These are phyloP conservation scores for Eucommia ulmoides DNA, from an alignment of 257 asterid genomes.

Conservation along the genomic window DNA sequence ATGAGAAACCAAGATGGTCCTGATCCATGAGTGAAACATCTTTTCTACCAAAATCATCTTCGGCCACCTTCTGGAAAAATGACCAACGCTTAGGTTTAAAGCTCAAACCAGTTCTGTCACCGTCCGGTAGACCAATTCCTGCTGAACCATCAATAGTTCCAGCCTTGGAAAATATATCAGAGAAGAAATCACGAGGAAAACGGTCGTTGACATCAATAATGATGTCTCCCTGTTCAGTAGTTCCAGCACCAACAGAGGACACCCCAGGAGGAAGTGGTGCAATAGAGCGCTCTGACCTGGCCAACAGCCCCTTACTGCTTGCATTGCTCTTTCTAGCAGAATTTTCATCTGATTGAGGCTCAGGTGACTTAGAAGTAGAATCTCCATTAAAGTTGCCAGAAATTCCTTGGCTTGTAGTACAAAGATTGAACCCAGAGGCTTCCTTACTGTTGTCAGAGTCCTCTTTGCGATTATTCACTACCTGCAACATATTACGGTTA, in stretches of 20 bases:
- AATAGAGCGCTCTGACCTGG: constrained; percentile 24
- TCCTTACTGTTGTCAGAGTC: constrained; percentile 13
- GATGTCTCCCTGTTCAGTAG: constrained; percentile 52
- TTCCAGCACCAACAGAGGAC: constrained; percentile 19
- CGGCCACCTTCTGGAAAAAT: constrained; percentile 63
- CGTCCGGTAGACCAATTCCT: constrained; percentile 26
- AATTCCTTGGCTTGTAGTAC: constrained; percentile 14
- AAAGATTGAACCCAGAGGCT: constrained; percentile 19
- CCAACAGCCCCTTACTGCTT: constrained; percentile 15
- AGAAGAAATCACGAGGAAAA: constrained; percentile 68
- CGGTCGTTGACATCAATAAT: constrained; percentile 73
- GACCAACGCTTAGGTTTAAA: constrained; percentile 81
- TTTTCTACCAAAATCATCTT: constrained; percentile 39
- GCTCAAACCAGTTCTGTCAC: constrained; percentile 61
- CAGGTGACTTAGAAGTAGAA: constrained; percentile 20
- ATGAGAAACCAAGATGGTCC: constrained; percentile 54
- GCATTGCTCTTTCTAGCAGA: constrained; percentile 21
- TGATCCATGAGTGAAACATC: constrained; percentile 92
- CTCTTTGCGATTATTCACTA: not conserved
- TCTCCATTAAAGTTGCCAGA: constrained; percentile 23
- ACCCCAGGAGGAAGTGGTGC: constrained; percentile 29
- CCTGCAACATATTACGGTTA: not conserved
- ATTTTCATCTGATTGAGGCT: constrained; percentile 21
- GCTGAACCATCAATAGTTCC: constrained; percentile 26
- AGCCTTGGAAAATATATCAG: constrained; percentile 71